A percentile compares a stretch with the other conserved stretches of the same genome.
Conservation (phyloP, 2,329 filamentous ascomycete genomes). For the Cadophora sp. region DNA sequence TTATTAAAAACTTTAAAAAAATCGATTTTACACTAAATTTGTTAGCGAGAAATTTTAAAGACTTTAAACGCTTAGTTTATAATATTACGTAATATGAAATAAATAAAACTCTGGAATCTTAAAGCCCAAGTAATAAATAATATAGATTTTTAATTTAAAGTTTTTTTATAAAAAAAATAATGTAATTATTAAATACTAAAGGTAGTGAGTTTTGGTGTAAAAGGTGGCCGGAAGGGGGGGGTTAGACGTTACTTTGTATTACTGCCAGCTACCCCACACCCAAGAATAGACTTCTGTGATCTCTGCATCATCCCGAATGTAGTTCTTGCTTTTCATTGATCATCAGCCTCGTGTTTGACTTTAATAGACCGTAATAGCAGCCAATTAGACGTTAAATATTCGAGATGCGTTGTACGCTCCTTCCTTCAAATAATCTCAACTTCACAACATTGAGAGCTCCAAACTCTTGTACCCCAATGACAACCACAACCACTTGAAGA, state of each 20-base stretch:
- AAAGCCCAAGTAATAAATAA: too few species aligned
- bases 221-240: too few species aligned
- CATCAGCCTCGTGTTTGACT: conserved; percentile 4
- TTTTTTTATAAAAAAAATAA: too few species aligned
- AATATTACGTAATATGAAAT: too few species aligned
- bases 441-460: neutral
- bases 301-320: conserved; percentile 2
- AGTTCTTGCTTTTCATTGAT: neutral
- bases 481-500: neutral
- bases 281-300: conserved; percentile 5
- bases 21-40: too few species aligned
- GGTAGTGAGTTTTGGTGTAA: too few species aligned
- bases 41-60: too few species aligned
- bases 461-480: neutral
- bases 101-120: too few species aligned
- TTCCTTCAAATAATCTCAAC: neutral
- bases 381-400: neutral
- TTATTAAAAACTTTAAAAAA: too few species aligned
- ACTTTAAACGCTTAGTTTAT: too few species aligned
- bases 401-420: neutral
- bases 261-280: neutral
- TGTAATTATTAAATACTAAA: too few species aligned
- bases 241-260: conserved; percentile 8
- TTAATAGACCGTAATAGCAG: neutral
- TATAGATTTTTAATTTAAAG: too few species aligned